A percentile compares a stretch with the other conserved stretches of the same genome.
Evolutionary conservation across 257 asterid species (phyloP).

Genomic region (Rubia yunnanensis): DNA sequence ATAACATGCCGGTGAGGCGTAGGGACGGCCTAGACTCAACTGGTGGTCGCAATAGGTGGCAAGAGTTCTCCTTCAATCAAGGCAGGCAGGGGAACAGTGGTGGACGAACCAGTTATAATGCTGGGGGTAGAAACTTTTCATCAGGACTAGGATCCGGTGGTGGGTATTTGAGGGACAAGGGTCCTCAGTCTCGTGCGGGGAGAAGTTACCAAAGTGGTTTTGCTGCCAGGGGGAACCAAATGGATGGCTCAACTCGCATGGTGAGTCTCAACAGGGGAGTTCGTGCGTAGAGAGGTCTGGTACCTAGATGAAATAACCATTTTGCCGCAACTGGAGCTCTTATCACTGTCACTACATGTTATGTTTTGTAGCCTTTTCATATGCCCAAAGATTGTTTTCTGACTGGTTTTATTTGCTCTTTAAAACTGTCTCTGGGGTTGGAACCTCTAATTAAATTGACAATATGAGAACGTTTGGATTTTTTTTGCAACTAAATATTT

Average conservation of each 20-base stretch:
- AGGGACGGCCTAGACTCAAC: slow-evolving; percentile 76
- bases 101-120: slow-evolving; percentile 43
- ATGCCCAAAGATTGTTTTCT: not conserved
- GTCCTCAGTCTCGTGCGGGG: slow-evolving; percentile 33
- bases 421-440: not conserved
- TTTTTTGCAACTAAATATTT: too few relatives aligned
- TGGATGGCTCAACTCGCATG: slow-evolving; percentile 63
- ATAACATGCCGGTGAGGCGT: slow-evolving; percentile 69
- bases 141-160: slow-evolving; percentile 23
- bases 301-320: not conserved
- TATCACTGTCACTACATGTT: not conserved
- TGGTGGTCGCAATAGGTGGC: slow-evolving; percentile 73
- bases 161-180: slow-evolving; percentile 36
- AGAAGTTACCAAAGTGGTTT: slow-evolving; percentile 42
- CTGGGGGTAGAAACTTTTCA: slow-evolving; percentile 33
- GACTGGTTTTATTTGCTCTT: not conserved
- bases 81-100: slow-evolving; percentile 62
- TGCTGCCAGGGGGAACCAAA: slow-evolving; percentile 44
- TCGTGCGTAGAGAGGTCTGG: slow-evolving; percentile 24
- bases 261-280: slow-evolving; percentile 76
- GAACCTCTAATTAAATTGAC: not conserved
- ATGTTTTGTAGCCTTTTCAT: not conserved
- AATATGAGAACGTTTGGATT: not conserved
- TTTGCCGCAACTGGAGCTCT: not conserved
- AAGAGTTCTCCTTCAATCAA: slow-evolving; percentile 60